These are phyloP conservation scores for Alternaria triticina DNA, from an alignment of 2,329 filamentous ascomycete species.

Conservation along the genomic window DNA sequence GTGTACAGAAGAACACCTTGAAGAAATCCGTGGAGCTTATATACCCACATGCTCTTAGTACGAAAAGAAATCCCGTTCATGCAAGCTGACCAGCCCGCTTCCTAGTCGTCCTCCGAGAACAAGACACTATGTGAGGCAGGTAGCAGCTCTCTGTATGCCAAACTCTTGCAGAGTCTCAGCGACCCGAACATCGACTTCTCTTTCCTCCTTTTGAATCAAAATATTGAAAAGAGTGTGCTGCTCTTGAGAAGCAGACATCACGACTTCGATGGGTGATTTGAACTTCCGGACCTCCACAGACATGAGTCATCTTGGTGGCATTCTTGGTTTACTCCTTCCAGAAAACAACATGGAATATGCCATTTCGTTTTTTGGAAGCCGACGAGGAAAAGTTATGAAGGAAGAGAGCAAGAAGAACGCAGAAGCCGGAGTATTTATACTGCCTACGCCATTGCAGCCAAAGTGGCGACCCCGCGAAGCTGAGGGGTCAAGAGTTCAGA, in stretches of 20 bases:
- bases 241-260: background rate
- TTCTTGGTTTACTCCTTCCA: background rate
- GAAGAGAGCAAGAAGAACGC: background rate
- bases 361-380: background rate
- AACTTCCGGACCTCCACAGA: background rate
- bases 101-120: background rate
- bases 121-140: background rate
- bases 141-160: background rate
- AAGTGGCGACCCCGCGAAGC: background rate
- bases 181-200: background rate
- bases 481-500: rapidly evolving
- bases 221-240: background rate
- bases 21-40: background rate
- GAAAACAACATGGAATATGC: background rate
- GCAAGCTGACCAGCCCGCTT: background rate
- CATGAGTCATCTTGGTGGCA: background rate
- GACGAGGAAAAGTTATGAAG: background rate
- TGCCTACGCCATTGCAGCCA: background rate
- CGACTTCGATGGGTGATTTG: too few relatives aligned
- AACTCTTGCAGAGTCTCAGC: background rate
- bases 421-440: background rate
- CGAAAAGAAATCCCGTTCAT: background rate
- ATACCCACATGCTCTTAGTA: background rate
- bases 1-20: background rate
- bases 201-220: background rate